Conservation (phyloP, 768 basidiomycete species). For the Calocera cornea region DNA sequence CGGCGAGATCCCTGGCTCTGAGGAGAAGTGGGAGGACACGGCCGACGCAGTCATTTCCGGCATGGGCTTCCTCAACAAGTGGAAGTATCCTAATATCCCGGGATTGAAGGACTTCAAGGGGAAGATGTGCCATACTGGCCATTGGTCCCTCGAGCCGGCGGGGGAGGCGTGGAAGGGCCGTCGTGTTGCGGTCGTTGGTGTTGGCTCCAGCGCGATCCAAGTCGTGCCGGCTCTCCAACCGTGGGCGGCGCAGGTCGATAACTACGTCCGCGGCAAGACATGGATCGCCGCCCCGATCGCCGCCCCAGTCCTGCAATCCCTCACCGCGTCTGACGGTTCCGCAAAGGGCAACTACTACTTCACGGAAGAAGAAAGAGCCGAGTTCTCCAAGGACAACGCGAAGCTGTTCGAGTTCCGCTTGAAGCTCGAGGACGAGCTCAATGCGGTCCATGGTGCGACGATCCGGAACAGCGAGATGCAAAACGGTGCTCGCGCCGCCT, state of each 20-base stretch:
- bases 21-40: conserved; percentile 38
- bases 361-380: conserved; percentile 37
- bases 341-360: conserved; percentile 24
- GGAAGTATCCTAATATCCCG: conserved; percentile 54
- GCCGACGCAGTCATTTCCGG: conserved; percentile 46
- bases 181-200: conserved; percentile 44
- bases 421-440: conserved; percentile 36
- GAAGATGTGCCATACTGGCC: conserved; percentile 46
- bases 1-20: conserved; percentile 13
- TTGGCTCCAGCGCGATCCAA: conserved; percentile 52
- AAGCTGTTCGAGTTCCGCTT: conserved; percentile 39
- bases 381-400: conserved; percentile 33
- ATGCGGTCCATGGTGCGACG: conserved; percentile 35
- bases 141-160: conserved; percentile 39
- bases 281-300: conserved; percentile 19
- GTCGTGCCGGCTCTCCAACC: conserved; percentile 46
- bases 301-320: background rate
- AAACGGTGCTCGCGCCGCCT: conserved; percentile 25
- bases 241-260: conserved; percentile 35
- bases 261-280: conserved; percentile 47
- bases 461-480: conserved; percentile 31
- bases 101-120: conserved; percentile 47
- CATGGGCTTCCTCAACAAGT: conserved; percentile 40
- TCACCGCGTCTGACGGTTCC: background rate
- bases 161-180: conserved; percentile 40